Conservation (phyloP, 176 grass and related monocot genomes). For the Triticum dicoccoides region DNA sequence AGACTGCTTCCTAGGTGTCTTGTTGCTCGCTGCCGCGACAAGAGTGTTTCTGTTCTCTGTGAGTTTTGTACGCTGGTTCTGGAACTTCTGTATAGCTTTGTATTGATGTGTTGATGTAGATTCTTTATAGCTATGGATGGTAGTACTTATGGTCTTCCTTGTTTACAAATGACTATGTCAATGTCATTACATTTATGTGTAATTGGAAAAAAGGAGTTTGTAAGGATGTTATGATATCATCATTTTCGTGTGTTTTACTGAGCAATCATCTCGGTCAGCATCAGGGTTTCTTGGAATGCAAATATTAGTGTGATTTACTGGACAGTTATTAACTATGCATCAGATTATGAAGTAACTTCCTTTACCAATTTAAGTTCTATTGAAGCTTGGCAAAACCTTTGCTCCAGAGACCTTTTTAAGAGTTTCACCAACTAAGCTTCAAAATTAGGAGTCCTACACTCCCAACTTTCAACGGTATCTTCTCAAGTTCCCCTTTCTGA, state of each 20-base stretch:
- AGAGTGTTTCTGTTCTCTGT: background rate
- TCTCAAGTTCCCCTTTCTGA: background rate
- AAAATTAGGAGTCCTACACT: background rate
- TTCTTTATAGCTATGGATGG: conserved; percentile 16
- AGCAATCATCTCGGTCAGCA: background rate
- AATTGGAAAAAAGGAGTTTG: background rate
- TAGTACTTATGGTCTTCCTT: conserved; percentile 16
- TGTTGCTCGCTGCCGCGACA: background rate
- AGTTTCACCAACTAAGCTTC: background rate
- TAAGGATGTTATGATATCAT: background rate
- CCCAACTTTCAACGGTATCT: background rate
- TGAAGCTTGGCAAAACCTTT: background rate
- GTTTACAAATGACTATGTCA: background rate
- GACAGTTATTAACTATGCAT: background rate
- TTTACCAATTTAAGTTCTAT: background rate
- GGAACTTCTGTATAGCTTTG: conserved; percentile 38
- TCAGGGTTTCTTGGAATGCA: background rate
- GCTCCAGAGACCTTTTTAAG: background rate
- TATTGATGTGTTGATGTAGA: conserved; percentile 30
- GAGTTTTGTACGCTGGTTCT: conserved; percentile 33
- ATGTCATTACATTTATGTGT: conserved; percentile 21
- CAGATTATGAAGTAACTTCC: background rate
- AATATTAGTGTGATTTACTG: background rate
- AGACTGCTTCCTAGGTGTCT: conserved; percentile 11
- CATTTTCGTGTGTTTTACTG: conserved; percentile 11